Base-by-base conservation (phyloP, 106 monocot genomes). In the Ottelia alismoides region DNA sequence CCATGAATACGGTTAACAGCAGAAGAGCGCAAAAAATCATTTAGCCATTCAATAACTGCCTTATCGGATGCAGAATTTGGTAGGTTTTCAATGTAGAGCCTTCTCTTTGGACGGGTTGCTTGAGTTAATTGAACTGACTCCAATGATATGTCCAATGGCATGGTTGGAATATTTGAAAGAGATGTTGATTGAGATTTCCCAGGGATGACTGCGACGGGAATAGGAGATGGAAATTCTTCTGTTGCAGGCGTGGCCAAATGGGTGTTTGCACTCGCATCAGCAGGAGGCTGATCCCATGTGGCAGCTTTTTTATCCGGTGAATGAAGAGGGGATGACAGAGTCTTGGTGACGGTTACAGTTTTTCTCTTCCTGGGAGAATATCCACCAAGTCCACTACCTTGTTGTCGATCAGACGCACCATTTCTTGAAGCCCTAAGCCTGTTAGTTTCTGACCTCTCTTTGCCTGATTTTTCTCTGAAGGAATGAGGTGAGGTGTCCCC, bases 361-460 rank as follows among this genome's bases (percentile, higher is more conserved):
- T 56, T 80, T 52, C 88, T 88, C 65, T 88, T 94, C 71, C 93
- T 88, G 25, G 93, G 93, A 24, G 93, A 94, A 62, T 94, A 88
- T 20, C 93, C 88, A 62, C 93, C 93, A 53, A 94, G 72, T 0
- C 79, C 76, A 73, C 91, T 85, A 22, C 75, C 75, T 62, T 65
- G 70, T 46, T 66, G 70, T 17, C 67, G 69, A 25, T 81, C 47
- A 63, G 61, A 60, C 24, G 74, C 69, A 73, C 52, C 65, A 69
- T 61, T 76, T 16, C 58, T 65, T 58, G 77, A 75, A 27, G 58
- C 32, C 48, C 68, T 83, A 40, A 70, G 60, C 22, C 58, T 82
- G 11, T 79, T 81, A 21, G 19, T 30, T 47, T 93, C 72, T 32
- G 58, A 70, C 46, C 78, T 31, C 28, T 65, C 70, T 56, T 75